Evolutionary conservation across 2,329 filamentous ascomycete species (phyloP), one percentile per base, ranked within the genome.

Genomic region (Ophiostoma sp.): DNA sequence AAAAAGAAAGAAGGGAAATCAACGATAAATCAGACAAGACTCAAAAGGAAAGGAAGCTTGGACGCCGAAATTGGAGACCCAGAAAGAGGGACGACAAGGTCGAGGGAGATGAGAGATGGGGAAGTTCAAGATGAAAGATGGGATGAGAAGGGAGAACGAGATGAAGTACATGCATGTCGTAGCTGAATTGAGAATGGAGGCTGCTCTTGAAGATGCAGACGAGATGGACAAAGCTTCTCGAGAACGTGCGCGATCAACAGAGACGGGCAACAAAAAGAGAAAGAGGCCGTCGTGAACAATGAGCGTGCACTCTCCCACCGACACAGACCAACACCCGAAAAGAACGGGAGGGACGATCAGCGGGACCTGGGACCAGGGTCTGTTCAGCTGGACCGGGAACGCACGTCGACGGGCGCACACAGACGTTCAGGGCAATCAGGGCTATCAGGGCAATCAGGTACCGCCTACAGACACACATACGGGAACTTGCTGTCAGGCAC

Each of bases 11-110:
- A 50, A 19, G 22, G 50, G 2, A 48, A 31, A 50, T 0, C 7
- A 50, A 28, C 3, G n/a, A 55, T 11, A 22, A 22, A 28, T 22
- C 11, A 15, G 50, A 55, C 50, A 22, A 52, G 33, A 36, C 33
- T 22, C 15, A 39, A 28, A 31, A 7, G n/a, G 12, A 42, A 64
- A 25, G 25, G 7, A 33, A 64, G 39, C 25, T 17, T 31, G 63
- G 39, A 17, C 22, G 63, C 63, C 63, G 63, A 48, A 66, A 66
- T 66, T 66, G 63, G 15, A 19, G 63, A 48, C 15, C 63, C 63
- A 66, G 25, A 31, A 17, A 36, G 25, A 28, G 39, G 6, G 4
- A 22, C 39, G 39, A 31, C 48, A 31, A 48, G 63, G 61, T 19
- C 61, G 33, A 25, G 19, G 28, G n/a, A 52, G 57, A 36, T 63